Evolutionary conservation across 2,329 filamentous ascomycete genomes (phyloP), one percentile per base, ranked within the genome.

Genomic region (Xylaria sp.): DNA sequence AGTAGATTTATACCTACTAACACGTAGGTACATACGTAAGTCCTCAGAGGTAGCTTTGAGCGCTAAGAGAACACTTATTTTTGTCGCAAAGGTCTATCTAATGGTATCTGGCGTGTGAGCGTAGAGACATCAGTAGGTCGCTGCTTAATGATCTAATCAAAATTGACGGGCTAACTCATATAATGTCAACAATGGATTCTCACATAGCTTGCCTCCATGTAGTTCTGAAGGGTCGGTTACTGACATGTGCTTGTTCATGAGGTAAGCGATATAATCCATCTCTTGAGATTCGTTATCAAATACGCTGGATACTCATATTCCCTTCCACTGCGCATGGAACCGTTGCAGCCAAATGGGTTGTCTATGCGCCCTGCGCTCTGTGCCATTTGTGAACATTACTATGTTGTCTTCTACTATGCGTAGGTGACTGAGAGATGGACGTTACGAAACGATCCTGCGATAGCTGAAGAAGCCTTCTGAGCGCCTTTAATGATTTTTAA

Each of bases 361-460:
- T 31, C 29, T 31, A n/a, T n/a, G n/a, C n/a, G n/a, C n/a, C n/a
- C 29, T 31, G 29, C 29, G 29, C 29, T 31, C 29, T 31, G 29
- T 63, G 2, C 75, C 74, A 27, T 77, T 71, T 1, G 69, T 45
- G 6, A 77, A 17, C 0, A 73, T 69, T 4, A 78, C 71, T 2
- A 75, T 61, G 0, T 72, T 56, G 39, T 77, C 76, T 25, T 78
- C 73, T 10, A 20, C 27, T 0, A 66, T n/a, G n/a, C n/a, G n/a
- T n/a, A n/a, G 63, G 61, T 79, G 76, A 2, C 56, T 63, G 5
- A 79, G 67, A 39, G 38, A 39, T 15, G 38, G 6, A 39, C 15
- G 38, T 39, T 39, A 15, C 13, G 13, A 13, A 39, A 17, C n/a
- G 38, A 39, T 17, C n/a, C 13, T 17, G 13, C 13, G 13, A 39